Evolutionary conservation across 2,329 filamentous ascomycete species (phyloP), one percentile per base, ranked within the genome.

Genomic region (Fusarium subtropicale): DNA sequence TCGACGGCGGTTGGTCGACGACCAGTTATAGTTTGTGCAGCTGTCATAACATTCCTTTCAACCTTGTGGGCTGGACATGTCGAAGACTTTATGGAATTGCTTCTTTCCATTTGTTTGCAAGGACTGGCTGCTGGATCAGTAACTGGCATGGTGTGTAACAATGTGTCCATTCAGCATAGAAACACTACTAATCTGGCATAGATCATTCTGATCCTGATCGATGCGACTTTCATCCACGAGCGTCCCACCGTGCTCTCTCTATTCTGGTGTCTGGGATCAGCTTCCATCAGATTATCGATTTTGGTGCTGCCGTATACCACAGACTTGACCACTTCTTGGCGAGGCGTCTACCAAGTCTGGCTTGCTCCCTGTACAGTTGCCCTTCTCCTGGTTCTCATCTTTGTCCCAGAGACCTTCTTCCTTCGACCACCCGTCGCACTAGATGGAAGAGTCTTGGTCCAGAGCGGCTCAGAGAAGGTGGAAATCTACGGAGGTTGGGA

Each of bases 151-250:
- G 68, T 71, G 52, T 3, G 68, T 16, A 7, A 9, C 1, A 12
- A 18, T 5, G 5, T 4, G 3, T 4, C 1, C 3, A 5, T 5
- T 10, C 13, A 5, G 6, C 20, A 39, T 4, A 39, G 15, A 7
- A 13, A 2, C 5, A 39, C 2, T 38, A 5, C 53, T 65, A 4
- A 65, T 24, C 3, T 4, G 2, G 15, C 2, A 9, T 1, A 71
- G 68, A 54, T 45, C 3, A 31, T 65, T 2, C 53, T 71, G 3
- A 56, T 71, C 1, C 26, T 69, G 1, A 71, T 71, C 4, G 68
- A 71, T 13, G 60, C 50, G 1, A 71, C 68, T 1, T 71, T 71
- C 13, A 71, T 71, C 1, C 67, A 71, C 13, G 68, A 71, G n/a
- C 64, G 68, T 0, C 68, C 68, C 1, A 66, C 11, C 2, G 64